Conservation (phyloP, 176 grass and related monocot species). For the Themeda triandra region DNA sequence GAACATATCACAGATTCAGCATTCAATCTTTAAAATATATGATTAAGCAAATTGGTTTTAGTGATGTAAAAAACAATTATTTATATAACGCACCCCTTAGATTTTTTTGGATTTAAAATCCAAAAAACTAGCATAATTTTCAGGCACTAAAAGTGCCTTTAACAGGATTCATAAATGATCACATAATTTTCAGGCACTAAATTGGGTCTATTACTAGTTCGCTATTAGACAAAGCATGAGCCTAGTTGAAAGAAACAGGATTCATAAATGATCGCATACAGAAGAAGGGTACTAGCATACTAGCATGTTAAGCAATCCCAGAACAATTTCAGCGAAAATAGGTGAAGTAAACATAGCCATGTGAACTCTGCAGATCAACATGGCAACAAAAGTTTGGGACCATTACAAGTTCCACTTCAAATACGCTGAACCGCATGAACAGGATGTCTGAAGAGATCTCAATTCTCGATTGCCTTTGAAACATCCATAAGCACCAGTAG, state of each 20-base stretch:
- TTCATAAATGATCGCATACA: constrained; percentile 1
- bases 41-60: not conserved
- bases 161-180: no score
- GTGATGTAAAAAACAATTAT: no score
- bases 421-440: constrained; percentile 41
- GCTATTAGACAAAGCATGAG: not conserved
- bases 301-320: constrained; percentile 32
- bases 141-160: not conserved
- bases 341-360: not conserved
- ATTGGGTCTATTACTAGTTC: not conserved
- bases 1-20: not conserved
- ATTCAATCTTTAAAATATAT: constrained; percentile 5
- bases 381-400: constrained; percentile 39
- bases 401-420: constrained; percentile 33
- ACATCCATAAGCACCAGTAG: constrained; percentile 33
- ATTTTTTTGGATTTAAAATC: not conserved
- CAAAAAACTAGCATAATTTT: not conserved
- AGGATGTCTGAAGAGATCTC: constrained; percentile 11
- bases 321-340: constrained; percentile 11
- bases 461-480: constrained; percentile 29
- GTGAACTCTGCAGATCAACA: constrained; percentile 30
- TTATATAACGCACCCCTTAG: not conserved
- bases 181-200: not conserved
- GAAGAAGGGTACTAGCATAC: constrained; percentile 28
- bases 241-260: constrained; percentile 19